Evolutionary conservation across 768 basidiomycete species (phyloP).

Genomic region (Rhizopogon salebrosus): DNA sequence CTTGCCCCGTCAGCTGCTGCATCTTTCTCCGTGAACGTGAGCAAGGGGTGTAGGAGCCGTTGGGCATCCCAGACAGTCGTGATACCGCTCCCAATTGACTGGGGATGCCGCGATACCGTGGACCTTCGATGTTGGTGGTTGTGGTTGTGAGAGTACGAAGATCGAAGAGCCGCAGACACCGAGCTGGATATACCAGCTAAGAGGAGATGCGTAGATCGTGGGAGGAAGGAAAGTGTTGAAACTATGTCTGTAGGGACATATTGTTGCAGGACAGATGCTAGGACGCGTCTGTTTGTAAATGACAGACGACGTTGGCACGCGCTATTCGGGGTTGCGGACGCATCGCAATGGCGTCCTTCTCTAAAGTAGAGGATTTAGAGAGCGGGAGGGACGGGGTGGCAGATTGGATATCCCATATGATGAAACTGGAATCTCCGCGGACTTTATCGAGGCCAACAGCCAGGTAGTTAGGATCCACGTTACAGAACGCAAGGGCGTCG

Average conservation of each 20-base stretch:
- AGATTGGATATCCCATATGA: slow-evolving; percentile 66
- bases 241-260: slow-evolving; percentile 69
- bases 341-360: slow-evolving; percentile 2
- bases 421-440: slow-evolving; percentile 64
- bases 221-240: slow-evolving; percentile 67
- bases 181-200: slow-evolving; percentile 71
- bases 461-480: slow-evolving; percentile 63
- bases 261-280: too few species aligned
- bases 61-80: slow-evolving; percentile 80
- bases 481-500: slow-evolving; percentile 67
- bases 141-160: slow-evolving; percentile 45
- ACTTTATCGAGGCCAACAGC: slow-evolving; percentile 81
- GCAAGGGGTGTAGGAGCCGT: slow-evolving; percentile 51
- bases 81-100: slow-evolving; percentile 63
- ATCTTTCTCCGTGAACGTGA: slow-evolving; percentile 75
- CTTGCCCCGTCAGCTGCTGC: slow-evolving; percentile 64
- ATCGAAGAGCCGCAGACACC: slow-evolving; percentile 76
- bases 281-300: slow-evolving; percentile 42
- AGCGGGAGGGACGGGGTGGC: slow-evolving; percentile 33
- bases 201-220: slow-evolving; percentile 58
- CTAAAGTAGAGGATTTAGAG: slow-evolving; percentile 6
- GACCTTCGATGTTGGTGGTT: slow-evolving; percentile 53
- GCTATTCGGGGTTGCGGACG: slow-evolving; percentile 31
- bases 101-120: slow-evolving; percentile 70
- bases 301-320: slow-evolving; percentile 26